Evolutionary conservation across 805 yeast species (phyloP), one percentile per base, ranked within the genome.

Genomic region (Yarrowia yakushimensis): DNA sequence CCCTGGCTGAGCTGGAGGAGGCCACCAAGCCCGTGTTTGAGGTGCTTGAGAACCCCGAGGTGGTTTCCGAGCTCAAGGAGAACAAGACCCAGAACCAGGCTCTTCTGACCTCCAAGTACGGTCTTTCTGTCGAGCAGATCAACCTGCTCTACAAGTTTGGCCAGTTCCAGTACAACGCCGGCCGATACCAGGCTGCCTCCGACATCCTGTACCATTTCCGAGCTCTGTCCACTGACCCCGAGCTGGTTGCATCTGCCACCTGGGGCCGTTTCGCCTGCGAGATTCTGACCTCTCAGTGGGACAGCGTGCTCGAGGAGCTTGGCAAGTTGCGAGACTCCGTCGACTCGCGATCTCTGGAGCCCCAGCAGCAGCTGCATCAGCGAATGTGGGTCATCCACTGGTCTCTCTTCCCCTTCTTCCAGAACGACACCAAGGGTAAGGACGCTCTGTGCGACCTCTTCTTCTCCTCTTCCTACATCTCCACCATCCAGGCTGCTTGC

Each of bases 241-340:
- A 81, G 27, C 72, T 79, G 65, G 77, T 80, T 66, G 71, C 80
- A 63, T 80, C 82, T 65, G 84, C 86, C 20, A 82, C 87, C 4
- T 85, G 90, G 88, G 89, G 89, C 67, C 81, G 80, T 71, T 75
- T 84, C n/a, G 86, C 88, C 1, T 77, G 82, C 28, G 86, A 83
- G 65, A 82, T 85, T 66, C 76, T 83, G 63, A 75, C 81, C 33
- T 71, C 79, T 63, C 79, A 82, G 64, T 82, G 84, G 82, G 79
- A 75, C 31, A 77, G 78, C 36, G 84, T 86, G 1, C 67, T 79
- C 54, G 81, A 80, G 66, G 87, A 84, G 71, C 73, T 85, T 57
- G 71, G 72, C 62, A 80, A 79, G 68, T 75, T 85, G 54, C 79
- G 86, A 68, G 88, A 84, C 65, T 76, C 81, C 57, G 78, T 84